phyloP scores from a whole-genome alignment of 805 yeast genomes.

The Cyberlindnera subsufficiens region DNA sequence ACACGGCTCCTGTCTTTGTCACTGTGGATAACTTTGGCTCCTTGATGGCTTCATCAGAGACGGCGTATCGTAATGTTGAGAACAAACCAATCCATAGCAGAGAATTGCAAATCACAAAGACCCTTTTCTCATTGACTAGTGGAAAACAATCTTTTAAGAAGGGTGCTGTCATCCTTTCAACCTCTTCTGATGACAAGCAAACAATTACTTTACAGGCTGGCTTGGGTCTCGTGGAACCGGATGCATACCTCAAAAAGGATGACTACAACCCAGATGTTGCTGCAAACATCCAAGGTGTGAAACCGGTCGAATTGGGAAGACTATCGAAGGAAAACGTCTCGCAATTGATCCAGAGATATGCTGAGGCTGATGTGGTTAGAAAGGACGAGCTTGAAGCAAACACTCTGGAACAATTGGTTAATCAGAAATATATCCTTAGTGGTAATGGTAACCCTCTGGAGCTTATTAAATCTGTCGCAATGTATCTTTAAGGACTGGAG shows the following conservation, averaged over 20 bases:
- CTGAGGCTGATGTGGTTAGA: constrained; percentile 35
- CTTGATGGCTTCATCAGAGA: constrained; percentile 44
- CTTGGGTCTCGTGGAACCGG: constrained; percentile 43
- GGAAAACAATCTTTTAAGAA: constrained; percentile 47
- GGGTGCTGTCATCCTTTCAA: constrained; percentile 65
- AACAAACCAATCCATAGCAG: constrained; percentile 52
- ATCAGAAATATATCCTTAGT: constrained; percentile 46
- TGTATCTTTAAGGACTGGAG: constrained; percentile 12
- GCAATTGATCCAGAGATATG: constrained; percentile 34
- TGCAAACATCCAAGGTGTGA: constrained; percentile 32
- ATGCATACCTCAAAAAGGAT: constrained; percentile 46
- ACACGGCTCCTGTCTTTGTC: constrained; percentile 50
- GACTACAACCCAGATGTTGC: constrained; percentile 55
- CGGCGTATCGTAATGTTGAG: constrained; percentile 55
- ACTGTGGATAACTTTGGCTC: constrained; percentile 74
- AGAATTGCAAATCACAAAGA: constrained; percentile 58
- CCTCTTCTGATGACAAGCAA: constrained; percentile 47
- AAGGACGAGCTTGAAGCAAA: constrained; percentile 27
- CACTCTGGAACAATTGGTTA: constrained; percentile 31
- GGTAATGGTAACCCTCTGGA: constrained; percentile 61
- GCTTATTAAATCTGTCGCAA: constrained; percentile 20
- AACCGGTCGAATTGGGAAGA: constrained; percentile 37
- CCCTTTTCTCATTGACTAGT: constrained; percentile 45
- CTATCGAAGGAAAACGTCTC: constrained; percentile 40
- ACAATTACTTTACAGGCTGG: constrained; percentile 56